A percentile compares a stretch with the other conserved stretches of the same genome.
Evolutionary conservation across 768 basidiomycete species (phyloP).

Genomic region (Trametes cinnabarina): DNA sequence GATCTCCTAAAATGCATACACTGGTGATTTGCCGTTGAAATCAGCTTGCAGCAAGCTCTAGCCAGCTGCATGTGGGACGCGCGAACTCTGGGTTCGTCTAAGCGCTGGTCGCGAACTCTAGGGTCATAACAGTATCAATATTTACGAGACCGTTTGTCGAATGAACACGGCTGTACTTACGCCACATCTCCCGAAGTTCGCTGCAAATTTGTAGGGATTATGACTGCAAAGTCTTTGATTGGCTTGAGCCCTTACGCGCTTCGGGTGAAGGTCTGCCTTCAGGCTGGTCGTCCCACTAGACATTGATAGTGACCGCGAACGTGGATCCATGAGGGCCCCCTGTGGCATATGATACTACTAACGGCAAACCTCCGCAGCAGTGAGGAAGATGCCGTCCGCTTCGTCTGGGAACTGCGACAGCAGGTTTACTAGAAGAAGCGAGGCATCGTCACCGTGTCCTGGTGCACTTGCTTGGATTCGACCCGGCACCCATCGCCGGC

Average conservation of each 20-base stretch:
- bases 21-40: too few species aligned
- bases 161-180: not conserved
- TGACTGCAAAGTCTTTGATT: not conserved
- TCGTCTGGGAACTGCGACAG: not conserved
- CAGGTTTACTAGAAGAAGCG: not conserved
- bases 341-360: conserved; percentile 4
- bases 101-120: too few species aligned
- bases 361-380: not conserved
- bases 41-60: too few species aligned
- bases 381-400: not conserved
- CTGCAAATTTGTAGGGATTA: not conserved
- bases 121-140: too few species aligned
- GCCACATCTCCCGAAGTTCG: not conserved
- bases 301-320: not conserved
- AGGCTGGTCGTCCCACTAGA: not conserved
- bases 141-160: not conserved
- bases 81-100: too few species aligned
- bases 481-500: too few species aligned
- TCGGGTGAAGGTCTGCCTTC: too few species aligned
- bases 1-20: too few species aligned
- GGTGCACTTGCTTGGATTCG: too few species aligned
- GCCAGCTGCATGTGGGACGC: too few species aligned
- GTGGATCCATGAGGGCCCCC: not conserved
- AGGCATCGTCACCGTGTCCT: not conserved
- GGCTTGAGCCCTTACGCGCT: too few species aligned